Base-by-base conservation (phyloP, 495 filamentous ascomycete genomes). In the Extremus antarcticus region DNA sequence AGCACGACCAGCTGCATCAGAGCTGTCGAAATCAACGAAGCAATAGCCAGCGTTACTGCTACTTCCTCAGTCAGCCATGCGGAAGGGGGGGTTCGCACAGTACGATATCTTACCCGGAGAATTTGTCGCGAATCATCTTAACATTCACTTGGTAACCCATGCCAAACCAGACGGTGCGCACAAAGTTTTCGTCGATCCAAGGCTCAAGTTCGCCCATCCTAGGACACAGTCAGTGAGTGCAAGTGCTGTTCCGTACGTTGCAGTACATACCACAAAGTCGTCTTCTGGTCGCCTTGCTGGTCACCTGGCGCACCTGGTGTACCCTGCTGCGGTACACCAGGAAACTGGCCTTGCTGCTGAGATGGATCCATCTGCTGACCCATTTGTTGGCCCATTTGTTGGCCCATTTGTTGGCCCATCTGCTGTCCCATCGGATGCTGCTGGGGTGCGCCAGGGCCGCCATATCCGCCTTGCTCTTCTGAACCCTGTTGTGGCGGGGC, bases 121-220 rank as follows among this genome's bases (percentile, higher is more conserved):
- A 95, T 71, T 95, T 95, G 75, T 99, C 92, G 56, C 92, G 90
- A 65, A 99, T 99, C 81, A 99, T 95, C 80, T 99, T 99, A 46
- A 99, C 92, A 64, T 96, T 96, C 63, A 99, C 92, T 58, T 79
- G 78, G 74, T 97, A 91, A 53, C 83, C 88, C 76, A 95, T 83
- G 63, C 85, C 84, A 69, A 83, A 86, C 83, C 88, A 97, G 20
- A 97, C 78, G 59, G 84, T 90, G 68, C 94, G 90, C 62, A 99
- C 87, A 72, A 97, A 99, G 68, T 87, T 94, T 73, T 99, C 92
- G 68, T 99, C 92, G 70, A 99, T 97, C 92, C 92, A 99, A 2
- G 88, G 88, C 70, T 97, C 92, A 64, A 99, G 85, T 68, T 99
- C 92, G 55, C 92, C 92, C 92, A 99, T 99, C 92, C 90, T 89